phyloP scores from a whole-genome alignment of 208 protist genomes.

The Trypanosoma melophagium region DNA sequence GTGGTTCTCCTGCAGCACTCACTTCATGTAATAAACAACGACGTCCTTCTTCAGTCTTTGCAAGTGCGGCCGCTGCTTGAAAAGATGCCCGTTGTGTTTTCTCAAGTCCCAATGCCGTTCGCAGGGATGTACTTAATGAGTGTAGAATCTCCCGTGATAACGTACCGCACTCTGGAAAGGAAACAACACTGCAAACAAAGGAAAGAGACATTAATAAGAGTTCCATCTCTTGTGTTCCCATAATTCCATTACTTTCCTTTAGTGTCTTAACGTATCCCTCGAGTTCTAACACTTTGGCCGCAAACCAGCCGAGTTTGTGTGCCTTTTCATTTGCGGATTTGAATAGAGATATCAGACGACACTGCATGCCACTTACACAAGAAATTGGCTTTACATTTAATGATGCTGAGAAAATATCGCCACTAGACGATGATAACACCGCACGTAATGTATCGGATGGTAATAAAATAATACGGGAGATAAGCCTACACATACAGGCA shows the following conservation, averaged over 20 bases:
- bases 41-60: constrained; percentile 45
- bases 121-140: constrained; percentile 35
- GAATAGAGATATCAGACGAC: constrained; percentile 49
- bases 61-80: constrained; percentile 33
- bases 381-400: constrained; percentile 29
- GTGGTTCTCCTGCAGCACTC: constrained; percentile 40
- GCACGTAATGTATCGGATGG: constrained; percentile 1
- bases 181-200: constrained; percentile 40
- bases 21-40: constrained; percentile 64
- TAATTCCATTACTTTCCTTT: constrained; percentile 15
- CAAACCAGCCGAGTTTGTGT: constrained; percentile 26
- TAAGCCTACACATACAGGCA: constrained; percentile 30
- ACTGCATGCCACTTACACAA: constrained; percentile 62
- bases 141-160: constrained; percentile 27
- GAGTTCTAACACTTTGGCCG: constrained; percentile 17
- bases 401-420: constrained; percentile 47
- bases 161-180: constrained; percentile 23
- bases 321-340: constrained; percentile 19
- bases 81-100: constrained; percentile 35
- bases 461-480: constrained; percentile 27
- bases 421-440: constrained; percentile 23
- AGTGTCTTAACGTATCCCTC: constrained; percentile 14
- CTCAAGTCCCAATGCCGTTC: constrained; percentile 36
- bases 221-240: constrained; percentile 30
- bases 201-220: constrained; percentile 40